Conservation (phyloP, 2,329 filamentous ascomycete species). For the Clarireedia monteithiana region DNA sequence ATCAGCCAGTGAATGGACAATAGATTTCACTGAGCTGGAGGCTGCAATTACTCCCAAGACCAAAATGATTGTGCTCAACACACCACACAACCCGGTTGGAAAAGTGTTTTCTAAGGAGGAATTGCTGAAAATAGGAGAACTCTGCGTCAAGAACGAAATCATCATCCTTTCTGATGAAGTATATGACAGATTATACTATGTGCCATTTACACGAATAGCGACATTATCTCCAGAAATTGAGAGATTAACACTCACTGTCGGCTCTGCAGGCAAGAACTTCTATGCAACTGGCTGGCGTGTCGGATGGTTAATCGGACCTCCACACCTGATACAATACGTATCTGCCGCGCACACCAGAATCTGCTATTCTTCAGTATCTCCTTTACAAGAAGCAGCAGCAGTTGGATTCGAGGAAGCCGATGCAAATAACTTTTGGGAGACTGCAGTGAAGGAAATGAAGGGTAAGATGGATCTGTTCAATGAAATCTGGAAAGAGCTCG, state of each 20-base stretch:
- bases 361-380: slow-evolving; percentile 90
- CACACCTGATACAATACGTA: slow-evolving; percentile 84
- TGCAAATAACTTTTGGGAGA: slow-evolving; percentile 76
- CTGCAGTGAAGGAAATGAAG: slow-evolving; percentile 80
- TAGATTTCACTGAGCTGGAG: slow-evolving; percentile 79
- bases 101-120: slow-evolving; percentile 88
- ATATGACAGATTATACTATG: slow-evolving; percentile 92
- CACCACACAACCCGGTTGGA: slow-evolving; percentile 86
- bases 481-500: slow-evolving; percentile 67
- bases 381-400: slow-evolving; percentile 87
- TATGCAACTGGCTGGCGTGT: slow-evolving; percentile 97
- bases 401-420: slow-evolving; percentile 93
- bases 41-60: slow-evolving; percentile 75
- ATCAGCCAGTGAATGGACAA: slow-evolving; percentile 78
- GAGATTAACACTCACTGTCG: slow-evolving; percentile 82
- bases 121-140: slow-evolving; percentile 72
- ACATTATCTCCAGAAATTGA: slow-evolving; percentile 88
- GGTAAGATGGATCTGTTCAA: slow-evolving; percentile 83
- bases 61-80: slow-evolving; percentile 93
- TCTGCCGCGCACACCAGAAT: slow-evolving; percentile 90
- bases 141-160: slow-evolving; percentile 88
- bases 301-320: slow-evolving; percentile 84
- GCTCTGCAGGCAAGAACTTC: slow-evolving; percentile 96
- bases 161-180: slow-evolving; percentile 91
- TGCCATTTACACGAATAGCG: slow-evolving; percentile 86